A percentile compares a stretch with the other conserved stretches of the same genome.
These are phyloP conservation scores for Talaromyces sp. DNA, from an alignment of 2,329 filamentous ascomycete species.

Conservation along the genomic window DNA sequence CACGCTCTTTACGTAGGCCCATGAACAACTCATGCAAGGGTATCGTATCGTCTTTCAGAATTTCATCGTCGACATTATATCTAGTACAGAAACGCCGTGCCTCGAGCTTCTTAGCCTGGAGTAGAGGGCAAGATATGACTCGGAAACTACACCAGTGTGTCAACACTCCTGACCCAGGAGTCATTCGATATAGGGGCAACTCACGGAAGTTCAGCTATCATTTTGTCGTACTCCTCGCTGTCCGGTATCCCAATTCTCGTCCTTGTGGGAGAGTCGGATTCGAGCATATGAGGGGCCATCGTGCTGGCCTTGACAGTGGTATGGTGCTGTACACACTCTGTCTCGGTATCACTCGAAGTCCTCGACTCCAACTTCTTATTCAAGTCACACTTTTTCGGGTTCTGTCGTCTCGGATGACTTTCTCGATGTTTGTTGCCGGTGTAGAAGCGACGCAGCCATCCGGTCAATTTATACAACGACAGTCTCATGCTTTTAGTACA, in stretches of 20 bases:
- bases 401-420: not conserved
- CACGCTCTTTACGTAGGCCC: conserved; percentile 16
- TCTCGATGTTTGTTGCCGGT: not conserved
- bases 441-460: conserved; percentile 13
- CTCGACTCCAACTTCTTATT: conserved; percentile 12
- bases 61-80: conserved; percentile 20
- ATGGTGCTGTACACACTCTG: not conserved
- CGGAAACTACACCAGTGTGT: conserved; percentile 11
- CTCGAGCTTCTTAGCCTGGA: conserved; percentile 17
- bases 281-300: not conserved
- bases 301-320: conserved; percentile 3
- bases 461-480: conserved; percentile 12
- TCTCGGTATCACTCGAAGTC: conserved; percentile 8
- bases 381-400: no score
- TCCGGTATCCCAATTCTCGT: conserved; percentile 7
- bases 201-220: conserved; percentile 19
- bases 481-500: conserved; percentile 4
- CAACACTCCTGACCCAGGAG: not conserved
- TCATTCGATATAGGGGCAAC: not conserved
- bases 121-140: conserved; percentile 15
- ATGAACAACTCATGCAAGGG: conserved; percentile 18
- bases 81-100: conserved; percentile 20
- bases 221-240: conserved; percentile 18
- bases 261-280: not conserved
- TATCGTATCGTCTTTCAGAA: conserved; percentile 16